These are phyloP conservation scores for Teratosphaeria gauchensis DNA, from an alignment of 2,329 filamentous ascomycete genomes.

Conservation along the genomic window DNA sequence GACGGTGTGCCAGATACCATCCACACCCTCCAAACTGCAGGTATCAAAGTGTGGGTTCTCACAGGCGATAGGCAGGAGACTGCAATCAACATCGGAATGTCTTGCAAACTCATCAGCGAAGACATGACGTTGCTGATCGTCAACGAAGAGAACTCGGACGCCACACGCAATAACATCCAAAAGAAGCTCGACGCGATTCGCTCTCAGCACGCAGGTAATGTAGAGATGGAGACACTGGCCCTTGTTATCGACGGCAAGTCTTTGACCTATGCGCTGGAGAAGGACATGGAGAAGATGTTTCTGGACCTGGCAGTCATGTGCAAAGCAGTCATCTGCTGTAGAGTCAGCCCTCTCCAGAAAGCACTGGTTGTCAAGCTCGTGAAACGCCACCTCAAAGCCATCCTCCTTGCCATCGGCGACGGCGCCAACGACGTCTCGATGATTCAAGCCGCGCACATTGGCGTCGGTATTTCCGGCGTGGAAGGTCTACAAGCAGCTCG, in stretches of 20 bases:
- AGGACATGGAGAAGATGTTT: constrained; percentile 86
- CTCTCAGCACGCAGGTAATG: constrained; percentile 65
- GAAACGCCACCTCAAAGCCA: constrained; percentile 84
- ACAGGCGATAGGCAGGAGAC: constrained; percentile 97
- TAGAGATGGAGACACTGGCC: constrained; percentile 78
- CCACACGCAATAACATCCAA: constrained; percentile 76
- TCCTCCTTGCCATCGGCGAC: constrained; percentile 91
- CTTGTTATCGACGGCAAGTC: constrained; percentile 95
- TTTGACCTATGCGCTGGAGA: constrained; percentile 83
- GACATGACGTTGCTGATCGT: constrained; percentile 97
- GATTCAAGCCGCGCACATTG: constrained; percentile 98
- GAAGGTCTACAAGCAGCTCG: constrained; percentile 95
- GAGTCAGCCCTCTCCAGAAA: constrained; percentile 94
- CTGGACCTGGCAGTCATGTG: constrained; percentile 89
- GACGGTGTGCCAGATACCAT: constrained; percentile 98
- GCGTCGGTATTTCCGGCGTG: constrained; percentile 91
- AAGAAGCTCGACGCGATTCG: constrained; percentile 90
- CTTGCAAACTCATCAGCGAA: constrained; percentile 94
- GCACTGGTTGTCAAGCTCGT: constrained; percentile 96
- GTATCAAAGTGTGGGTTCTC: constrained; percentile 97
- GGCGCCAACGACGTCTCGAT: constrained; percentile 99
- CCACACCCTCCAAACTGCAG: constrained; percentile 88
- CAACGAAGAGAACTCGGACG: constrained; percentile 74
- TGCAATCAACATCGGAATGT: constrained; percentile 99
- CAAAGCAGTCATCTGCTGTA: constrained; percentile 96